Evolutionary conservation across 2,329 filamentous ascomycete species (phyloP), one percentile per base, ranked within the genome.

Genomic region (Calonectria multiphialidica): DNA sequence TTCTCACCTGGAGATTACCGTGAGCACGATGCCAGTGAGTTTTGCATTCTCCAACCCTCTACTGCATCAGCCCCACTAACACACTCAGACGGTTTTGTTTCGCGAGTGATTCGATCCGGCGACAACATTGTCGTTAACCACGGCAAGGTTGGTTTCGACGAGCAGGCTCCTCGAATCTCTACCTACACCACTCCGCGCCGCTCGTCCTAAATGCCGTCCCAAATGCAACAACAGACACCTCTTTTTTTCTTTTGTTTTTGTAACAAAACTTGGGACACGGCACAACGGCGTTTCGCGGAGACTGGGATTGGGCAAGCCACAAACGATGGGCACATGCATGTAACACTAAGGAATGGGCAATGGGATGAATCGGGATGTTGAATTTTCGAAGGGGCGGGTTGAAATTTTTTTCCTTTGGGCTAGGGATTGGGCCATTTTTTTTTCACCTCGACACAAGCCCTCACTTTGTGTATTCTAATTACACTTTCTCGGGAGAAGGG

Each of bases 1-100:
- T 71, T 75, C 37, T 80, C 81, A 40, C 75, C 80, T 35, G 78
- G 75, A 35, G 77, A 76, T 40, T 79, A 79, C 70, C 80, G 82
- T 61, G 81, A 82, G 64, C 81, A 83, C 71, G 79, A 75, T 73
- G 79, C 83, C 70, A 70, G 81, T 82, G 76, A 77, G 81, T 76
- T 72, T 35, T 53, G 59, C 55, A 63, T 35, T 28, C 12, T 65
- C 47, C 23, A 67, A 42, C 68, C 68, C 35, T 68, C 53, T 59
- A 30, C 61, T 30, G 37, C 33, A 30, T 64, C 35, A 35, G 57
- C 47, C 68, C 73, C 63, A 69, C 77, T 80, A 73, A 82, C 75
- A 40, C 50, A 33, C 33, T 3, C 61, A 82, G 81, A 67, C 25
- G 75, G 78, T 33, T 78, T 81, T 69, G 67, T 66, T 23, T 75